Evolutionary conservation across 208 protist genomes (phyloP), one percentile per base, ranked within the genome.

Genomic region (Leishmania tarentolae): DNA sequence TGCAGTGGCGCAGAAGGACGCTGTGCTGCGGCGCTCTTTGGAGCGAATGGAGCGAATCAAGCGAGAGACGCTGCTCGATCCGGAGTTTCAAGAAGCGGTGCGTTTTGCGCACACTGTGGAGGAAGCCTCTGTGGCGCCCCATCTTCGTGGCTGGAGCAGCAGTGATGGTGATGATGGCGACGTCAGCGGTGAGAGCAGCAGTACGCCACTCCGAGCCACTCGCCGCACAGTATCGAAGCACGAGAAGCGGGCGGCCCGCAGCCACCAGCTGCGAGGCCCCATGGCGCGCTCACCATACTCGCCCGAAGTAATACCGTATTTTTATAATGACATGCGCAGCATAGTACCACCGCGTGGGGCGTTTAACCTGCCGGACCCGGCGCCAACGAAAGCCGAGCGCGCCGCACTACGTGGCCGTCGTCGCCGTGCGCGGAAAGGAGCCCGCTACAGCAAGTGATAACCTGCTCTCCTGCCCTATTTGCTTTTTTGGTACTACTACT

Each of bases 41-140:
- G 88, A 92, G 47, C 86, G 46, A 0, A 76, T 97, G 75, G 92
- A 97, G 69, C 86, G 90, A 19, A 94, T 97, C 68, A 95, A 95
- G 65, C 92, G 94, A 11, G 85, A 83, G 42, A 73, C 92, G 1
- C 78, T 97, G 31, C 81, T 97, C 24, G 94, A 95, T 72, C 87
- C 88, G 3, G 68, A 87, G 9, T 97, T 97, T 83, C 94, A 97
- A 76, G 88, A 87, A 31, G 94, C 92, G 17, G 83, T 95, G 57
- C 78, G 85, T 44, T 81, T 90, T 24, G 90, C 91, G 3, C 90
- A 94, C 75, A 57, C 73, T 3, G 78, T 91, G 59, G 91, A 95
- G 57, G 91, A 90, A 68, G 53, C 82, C 1, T 88, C 87, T 21
- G 83, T 91, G 5, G 81, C 82, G 11, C 68, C 79, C 24, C 81